phyloP scores from a whole-genome alignment of 805 yeast genomes.

The Metschnikowia borealis region DNA sequence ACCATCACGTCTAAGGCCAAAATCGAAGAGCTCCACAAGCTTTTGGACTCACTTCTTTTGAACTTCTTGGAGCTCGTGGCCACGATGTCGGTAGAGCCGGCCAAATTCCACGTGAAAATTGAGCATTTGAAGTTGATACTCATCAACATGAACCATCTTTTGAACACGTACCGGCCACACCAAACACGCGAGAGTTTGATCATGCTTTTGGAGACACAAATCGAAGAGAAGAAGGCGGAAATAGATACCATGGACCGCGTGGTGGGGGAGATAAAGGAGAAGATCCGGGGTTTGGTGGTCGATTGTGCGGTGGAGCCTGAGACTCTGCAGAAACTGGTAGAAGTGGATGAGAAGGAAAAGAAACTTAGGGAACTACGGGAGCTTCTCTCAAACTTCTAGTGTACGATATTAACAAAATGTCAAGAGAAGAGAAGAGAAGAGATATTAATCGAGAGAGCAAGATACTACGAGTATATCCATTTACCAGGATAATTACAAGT shows the following conservation, averaged over 20 bases:
- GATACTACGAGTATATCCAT: too few relatives aligned
- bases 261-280: slow-evolving; percentile 35
- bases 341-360: background rate
- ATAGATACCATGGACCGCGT: slow-evolving; percentile 44
- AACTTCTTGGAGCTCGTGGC: slow-evolving; percentile 84
- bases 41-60: slow-evolving; percentile 72
- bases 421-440: too few relatives aligned
- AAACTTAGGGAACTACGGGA: background rate
- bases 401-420: too few relatives aligned
- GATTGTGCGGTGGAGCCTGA: background rate
- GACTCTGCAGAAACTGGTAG: background rate
- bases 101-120: slow-evolving; percentile 52
- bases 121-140: slow-evolving; percentile 77
- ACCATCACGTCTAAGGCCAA: slow-evolving; percentile 40
- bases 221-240: slow-evolving; percentile 57
- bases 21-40: slow-evolving; percentile 71
- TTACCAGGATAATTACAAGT: too few relatives aligned
- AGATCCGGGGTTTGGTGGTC: slow-evolving; percentile 25
- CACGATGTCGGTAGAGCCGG: slow-evolving; percentile 69
- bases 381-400: background rate
- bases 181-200: slow-evolving; percentile 89
- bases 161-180: slow-evolving; percentile 92
- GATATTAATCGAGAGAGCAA: too few relatives aligned
- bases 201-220: slow-evolving; percentile 64
- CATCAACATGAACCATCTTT: slow-evolving; percentile 84